phyloP scores from a whole-genome alignment of 305 asterid species.

The Fraxinus velutina region DNA sequence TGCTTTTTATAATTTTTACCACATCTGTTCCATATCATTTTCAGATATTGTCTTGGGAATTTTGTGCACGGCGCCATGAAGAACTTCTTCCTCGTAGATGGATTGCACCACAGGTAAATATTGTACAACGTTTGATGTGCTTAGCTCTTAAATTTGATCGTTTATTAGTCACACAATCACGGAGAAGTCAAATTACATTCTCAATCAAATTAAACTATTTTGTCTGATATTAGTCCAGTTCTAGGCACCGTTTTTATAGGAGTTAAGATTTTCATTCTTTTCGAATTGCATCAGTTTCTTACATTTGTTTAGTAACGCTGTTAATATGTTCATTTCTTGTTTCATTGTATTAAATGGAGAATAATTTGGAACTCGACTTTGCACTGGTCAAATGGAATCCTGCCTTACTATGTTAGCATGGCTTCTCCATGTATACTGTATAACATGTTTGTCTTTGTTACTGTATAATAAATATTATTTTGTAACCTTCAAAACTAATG shows the following conservation, averaged over 20 bases:
- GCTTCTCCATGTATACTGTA: neutral
- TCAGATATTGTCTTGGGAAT: slow-evolving; percentile 93
- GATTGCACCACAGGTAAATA: slow-evolving; percentile 87
- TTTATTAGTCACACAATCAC: neutral
- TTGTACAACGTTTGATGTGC: slow-evolving; percentile 13
- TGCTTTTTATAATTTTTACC: slow-evolving; percentile 1
- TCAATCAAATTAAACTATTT: neutral
- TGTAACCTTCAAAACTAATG: neutral
- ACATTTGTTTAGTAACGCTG: neutral
- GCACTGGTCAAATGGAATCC: neutral
- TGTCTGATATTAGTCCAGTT: neutral
- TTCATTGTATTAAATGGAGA: neutral
- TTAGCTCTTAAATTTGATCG: slow-evolving; percentile 4
- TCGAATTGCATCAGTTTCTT: neutral
- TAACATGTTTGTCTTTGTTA: neutral
- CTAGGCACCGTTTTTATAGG: neutral
- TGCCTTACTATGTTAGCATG: neutral
- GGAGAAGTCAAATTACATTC: neutral
- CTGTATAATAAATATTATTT: neutral
- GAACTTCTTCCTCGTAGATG: slow-evolving; percentile 90
- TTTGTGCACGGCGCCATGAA: slow-evolving; percentile 91
- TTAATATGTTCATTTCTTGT: neutral
- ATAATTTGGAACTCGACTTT: neutral
- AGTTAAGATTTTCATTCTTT: neutral
- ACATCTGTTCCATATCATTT: slow-evolving; percentile 14